A percentile compares a stretch with the other conserved stretches of the same genome.
These are phyloP conservation scores for Flaveria robusta DNA, from an alignment of 129 eudicot genomes.

Conservation along the genomic window DNA sequence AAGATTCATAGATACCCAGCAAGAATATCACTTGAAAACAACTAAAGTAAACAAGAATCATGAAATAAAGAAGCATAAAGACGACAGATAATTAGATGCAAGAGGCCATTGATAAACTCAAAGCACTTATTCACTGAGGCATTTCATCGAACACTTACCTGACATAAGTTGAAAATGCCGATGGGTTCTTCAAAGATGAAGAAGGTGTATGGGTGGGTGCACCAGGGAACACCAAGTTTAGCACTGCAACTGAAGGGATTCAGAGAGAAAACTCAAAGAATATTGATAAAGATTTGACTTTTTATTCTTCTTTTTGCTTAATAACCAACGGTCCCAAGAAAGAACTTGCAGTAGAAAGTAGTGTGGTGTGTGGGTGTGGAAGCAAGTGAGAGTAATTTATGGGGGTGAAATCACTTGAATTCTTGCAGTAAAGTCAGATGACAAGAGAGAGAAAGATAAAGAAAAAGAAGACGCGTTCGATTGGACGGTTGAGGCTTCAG, in stretches of 20 bases:
- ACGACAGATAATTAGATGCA: neutral
- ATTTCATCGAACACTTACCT: conserved; percentile 31
- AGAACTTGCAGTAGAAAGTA: conserved; percentile 25
- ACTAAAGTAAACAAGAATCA: conserved; percentile 18
- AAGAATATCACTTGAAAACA: conserved; percentile 10
- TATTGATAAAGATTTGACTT: conserved; percentile 23
- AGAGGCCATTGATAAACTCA: neutral
- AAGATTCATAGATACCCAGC: conserved; percentile 16
- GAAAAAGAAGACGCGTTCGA: conserved; percentile 17
- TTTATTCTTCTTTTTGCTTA: conserved; percentile 5
- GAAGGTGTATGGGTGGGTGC: conserved; percentile 22
- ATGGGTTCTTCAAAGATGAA: conserved; percentile 24
- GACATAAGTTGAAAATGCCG: conserved; percentile 5
- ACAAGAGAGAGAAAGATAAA: neutral
- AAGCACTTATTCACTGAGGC: neutral
- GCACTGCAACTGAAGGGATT: conserved; percentile 10
- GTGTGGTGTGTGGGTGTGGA: conserved; percentile 31
- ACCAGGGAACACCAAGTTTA: neutral
- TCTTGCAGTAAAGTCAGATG: conserved; percentile 27
- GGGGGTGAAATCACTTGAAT: conserved; percentile 36
- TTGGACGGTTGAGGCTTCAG: conserved; percentile 20
- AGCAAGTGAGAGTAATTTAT: conserved; percentile 26
- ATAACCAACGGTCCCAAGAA: conserved; percentile 25
- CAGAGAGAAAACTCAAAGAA: conserved; percentile 8
- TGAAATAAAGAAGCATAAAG: neutral